Evolutionary conservation across 179 eudicot genomes (phyloP).

Genomic region (Monotropa hypopitys): DNA sequence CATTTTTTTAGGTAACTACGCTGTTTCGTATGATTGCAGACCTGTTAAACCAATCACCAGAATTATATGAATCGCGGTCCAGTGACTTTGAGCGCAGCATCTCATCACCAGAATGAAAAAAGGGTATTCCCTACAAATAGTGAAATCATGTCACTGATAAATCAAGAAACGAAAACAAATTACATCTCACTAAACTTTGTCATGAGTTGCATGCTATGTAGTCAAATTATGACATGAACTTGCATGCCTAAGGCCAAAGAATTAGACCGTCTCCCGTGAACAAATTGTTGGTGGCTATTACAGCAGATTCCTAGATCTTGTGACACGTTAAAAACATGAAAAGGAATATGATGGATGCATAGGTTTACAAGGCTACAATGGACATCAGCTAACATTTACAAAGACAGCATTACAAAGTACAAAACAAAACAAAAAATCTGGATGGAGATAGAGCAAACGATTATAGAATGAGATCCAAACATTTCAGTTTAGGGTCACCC

Average conservation of each 20-base stretch:
- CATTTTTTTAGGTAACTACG: neutral
- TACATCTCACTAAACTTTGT: neutral
- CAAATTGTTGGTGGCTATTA: neutral
- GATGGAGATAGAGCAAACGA: neutral
- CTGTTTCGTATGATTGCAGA: conserved; percentile 9
- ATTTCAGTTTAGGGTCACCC: too few relatives aligned
- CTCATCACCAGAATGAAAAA: conserved; percentile 98
- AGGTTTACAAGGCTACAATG: neutral
- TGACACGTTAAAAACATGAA: neutral
- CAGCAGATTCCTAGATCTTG: neutral
- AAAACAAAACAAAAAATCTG: neutral
- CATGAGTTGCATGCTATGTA: neutral
- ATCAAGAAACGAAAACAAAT: neutral
- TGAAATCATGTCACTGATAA: neutral
- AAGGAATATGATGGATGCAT: neutral
- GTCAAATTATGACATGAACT: neutral
- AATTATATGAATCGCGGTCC: conserved; percentile 97
- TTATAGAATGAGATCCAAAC: too few relatives aligned
- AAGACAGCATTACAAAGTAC: neutral
- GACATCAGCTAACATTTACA: neutral
- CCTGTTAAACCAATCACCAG: conserved; percentile 99
- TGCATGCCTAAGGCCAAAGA: neutral
- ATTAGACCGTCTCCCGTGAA: neutral
- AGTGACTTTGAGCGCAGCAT: conserved; percentile 91
- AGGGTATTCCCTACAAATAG: conserved; percentile 63